Conservation (phyloP, 148 eudicot genomes). For the Drosera capensis region DNA sequence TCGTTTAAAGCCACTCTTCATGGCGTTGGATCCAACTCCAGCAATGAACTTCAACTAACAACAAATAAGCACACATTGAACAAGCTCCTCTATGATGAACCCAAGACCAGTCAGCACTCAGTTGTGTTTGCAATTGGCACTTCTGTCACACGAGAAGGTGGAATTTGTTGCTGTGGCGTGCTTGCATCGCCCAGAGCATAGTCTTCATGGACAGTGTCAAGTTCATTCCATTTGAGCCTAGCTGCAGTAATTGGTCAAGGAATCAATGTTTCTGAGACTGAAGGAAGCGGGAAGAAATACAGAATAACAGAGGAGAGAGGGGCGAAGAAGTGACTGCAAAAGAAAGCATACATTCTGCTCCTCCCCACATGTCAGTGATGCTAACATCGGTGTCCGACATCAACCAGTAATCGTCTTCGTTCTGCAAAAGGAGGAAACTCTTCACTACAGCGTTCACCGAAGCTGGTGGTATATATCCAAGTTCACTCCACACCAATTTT, state of each 20-base stretch:
- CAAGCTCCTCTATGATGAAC: no score
- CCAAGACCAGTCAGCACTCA: slow-evolving; percentile 12
- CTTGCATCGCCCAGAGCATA: slow-evolving; percentile 19
- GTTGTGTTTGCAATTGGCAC: slow-evolving; percentile 18
- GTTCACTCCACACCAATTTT: no score
- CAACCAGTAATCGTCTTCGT: slow-evolving; percentile 89
- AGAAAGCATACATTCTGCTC: slow-evolving; percentile 66
- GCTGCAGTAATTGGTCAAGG: slow-evolving; percentile 33
- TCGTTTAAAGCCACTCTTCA: no score
- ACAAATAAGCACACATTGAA: no score
- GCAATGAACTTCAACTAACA: no score
- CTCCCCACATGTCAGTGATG: slow-evolving; percentile 88
- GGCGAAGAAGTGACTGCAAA: not conserved
- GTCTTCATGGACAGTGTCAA: slow-evolving; percentile 39
- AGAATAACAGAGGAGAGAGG: no score
- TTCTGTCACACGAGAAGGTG: slow-evolving; percentile 24
- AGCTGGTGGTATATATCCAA: no score
- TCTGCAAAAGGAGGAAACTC: slow-evolving; percentile 43
- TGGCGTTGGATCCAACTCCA: no score
- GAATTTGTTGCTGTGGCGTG: slow-evolving; percentile 43
- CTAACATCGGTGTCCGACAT: slow-evolving; percentile 75
- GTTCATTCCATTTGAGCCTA: slow-evolving; percentile 49
- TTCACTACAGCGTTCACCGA: no score
- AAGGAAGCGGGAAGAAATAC: not conserved
- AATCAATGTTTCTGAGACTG: slow-evolving; percentile 4